Base-by-base conservation (phyloP, 805 yeast genomes). In the Candida krabiensis region DNA sequence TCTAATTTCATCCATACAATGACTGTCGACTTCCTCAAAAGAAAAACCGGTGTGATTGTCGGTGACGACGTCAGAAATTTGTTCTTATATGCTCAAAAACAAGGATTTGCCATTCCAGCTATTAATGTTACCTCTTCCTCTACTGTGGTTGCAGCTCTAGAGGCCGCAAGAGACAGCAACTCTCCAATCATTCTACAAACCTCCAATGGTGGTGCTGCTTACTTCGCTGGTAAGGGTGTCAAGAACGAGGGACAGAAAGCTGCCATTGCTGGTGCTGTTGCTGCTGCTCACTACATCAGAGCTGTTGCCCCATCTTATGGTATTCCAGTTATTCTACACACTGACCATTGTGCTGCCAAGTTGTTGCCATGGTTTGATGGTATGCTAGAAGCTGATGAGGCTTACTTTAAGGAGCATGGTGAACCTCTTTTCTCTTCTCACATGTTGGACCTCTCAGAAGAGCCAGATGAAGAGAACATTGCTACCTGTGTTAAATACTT, bases 151-250 rank as follows among this genome's bases (percentile, higher is more conserved):
- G 96, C 97, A 57, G 96, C 97, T 47, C 76, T 93, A 60, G 96
- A 93, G 71, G 96, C 97, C 51, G 96, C 97, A 46, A 87, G 95
- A 70, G 97, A 93, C 71, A 78, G 74, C 73, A 79, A 84, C 56
- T 80, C 96, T 47, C 99, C 99, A 74, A 89, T 93, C 72, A 87
- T 93, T 67, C 74, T 93, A 65, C 99, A 93, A 75, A 81, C 91
- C 56, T 91, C 98, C 46, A 89, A 93, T 71, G 99, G 99, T 76
- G 99, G 99, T 78, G 96, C 99, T 56, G 98, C 98, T 50, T 93
- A 81, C 87, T 93, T 93, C 67, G 99, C 99, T 52, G 99, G 99
- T 75, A 93, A 93, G 82, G 99, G 98, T 75, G 89, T 93, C 56
- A 77, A 79, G 67, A 93, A 93, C 86, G 77, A 76, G 60, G 83